These are phyloP conservation scores for Ramaria rubella DNA, from an alignment of 768 basidiomycete genomes.

Conservation along the genomic window DNA sequence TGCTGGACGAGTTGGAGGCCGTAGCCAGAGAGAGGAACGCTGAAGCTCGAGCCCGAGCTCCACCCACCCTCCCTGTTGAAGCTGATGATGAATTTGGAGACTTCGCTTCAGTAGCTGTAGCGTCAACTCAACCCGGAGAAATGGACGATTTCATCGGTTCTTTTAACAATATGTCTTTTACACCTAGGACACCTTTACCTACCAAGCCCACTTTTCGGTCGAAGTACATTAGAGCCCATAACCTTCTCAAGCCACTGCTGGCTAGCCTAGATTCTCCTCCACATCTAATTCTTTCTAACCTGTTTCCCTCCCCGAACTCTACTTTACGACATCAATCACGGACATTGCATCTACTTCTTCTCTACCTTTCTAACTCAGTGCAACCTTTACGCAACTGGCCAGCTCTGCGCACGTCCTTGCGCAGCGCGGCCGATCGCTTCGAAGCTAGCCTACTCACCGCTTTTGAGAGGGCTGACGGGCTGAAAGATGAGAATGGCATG, in stretches of 20 bases:
- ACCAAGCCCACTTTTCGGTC: conserved; percentile 38
- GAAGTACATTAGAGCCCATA: conserved; percentile 62
- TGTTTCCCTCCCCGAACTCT: conserved; percentile 38
- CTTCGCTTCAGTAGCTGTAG: conserved; percentile 46
- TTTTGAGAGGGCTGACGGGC: conserved; percentile 82
- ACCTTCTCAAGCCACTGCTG: conserved; percentile 53
- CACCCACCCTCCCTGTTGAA: conserved; percentile 51
- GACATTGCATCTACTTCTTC: conserved; percentile 61
- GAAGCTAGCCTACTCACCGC: conserved; percentile 79
- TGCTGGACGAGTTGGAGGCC: conserved; percentile 57
- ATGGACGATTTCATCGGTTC: conserved; percentile 43
- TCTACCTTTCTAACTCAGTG: conserved; percentile 64
- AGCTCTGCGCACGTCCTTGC: conserved; percentile 54
- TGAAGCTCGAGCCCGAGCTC: conserved; percentile 37
- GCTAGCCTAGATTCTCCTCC: conserved; percentile 54
- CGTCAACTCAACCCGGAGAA: conserved; percentile 31
- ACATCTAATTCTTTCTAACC: conserved; percentile 56
- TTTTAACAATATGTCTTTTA: conserved; percentile 29
- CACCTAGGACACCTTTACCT: conserved; percentile 29
- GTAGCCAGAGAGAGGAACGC: conserved; percentile 31
- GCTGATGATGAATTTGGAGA: conserved; percentile 86
- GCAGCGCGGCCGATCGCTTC: conserved; percentile 80
- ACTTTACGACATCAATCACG: conserved; percentile 55
- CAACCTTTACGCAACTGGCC: conserved; percentile 69
- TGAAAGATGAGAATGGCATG: conserved; percentile 71